A percentile compares a stretch with the other conserved stretches of the same genome.
phyloP scores from a whole-genome alignment of 2,329 filamentous ascomycete species.

The Xylaria digitata region DNA sequence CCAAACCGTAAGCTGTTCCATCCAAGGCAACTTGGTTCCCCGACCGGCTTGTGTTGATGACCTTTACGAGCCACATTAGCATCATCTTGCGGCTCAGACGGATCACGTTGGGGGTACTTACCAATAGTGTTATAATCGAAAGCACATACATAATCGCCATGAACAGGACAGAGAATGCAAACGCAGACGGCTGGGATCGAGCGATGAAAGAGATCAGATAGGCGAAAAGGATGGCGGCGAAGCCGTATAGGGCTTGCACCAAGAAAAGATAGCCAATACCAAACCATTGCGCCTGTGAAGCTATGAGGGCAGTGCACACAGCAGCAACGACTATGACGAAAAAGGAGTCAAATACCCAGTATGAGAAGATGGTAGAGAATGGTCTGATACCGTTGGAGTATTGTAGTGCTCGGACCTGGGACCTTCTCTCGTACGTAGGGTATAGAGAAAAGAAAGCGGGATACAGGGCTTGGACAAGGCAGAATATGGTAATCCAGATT shows the following conservation, averaged over 20 bases:
- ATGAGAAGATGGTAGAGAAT: slow-evolving; percentile 72
- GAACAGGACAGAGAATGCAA: slow-evolving; percentile 61
- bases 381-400: slow-evolving; percentile 76
- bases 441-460: slow-evolving; percentile 75
- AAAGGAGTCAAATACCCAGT: slow-evolving; percentile 71
- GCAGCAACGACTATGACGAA: slow-evolving; percentile 61
- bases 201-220: slow-evolving; percentile 73
- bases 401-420: slow-evolving; percentile 72
- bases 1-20: slow-evolving; percentile 68
- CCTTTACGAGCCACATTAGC: background rate
- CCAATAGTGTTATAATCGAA: slow-evolving; percentile 44
- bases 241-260: slow-evolving; percentile 71
- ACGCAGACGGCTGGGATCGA: slow-evolving; percentile 71
- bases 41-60: background rate
- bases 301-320: slow-evolving; percentile 65
- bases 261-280: slow-evolving; percentile 71
- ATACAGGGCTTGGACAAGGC: slow-evolving; percentile 64
- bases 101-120: slow-evolving; percentile 31
- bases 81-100: background rate
- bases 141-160: slow-evolving; percentile 45
- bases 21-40: slow-evolving; percentile 58
- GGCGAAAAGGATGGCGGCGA: slow-evolving; percentile 68
- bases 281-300: slow-evolving; percentile 66
- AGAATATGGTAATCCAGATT: slow-evolving; percentile 45
- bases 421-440: slow-evolving; percentile 69